phyloP scores from a whole-genome alignment of 2,329 filamentous ascomycete genomes.

The Fusarium citri region DNA sequence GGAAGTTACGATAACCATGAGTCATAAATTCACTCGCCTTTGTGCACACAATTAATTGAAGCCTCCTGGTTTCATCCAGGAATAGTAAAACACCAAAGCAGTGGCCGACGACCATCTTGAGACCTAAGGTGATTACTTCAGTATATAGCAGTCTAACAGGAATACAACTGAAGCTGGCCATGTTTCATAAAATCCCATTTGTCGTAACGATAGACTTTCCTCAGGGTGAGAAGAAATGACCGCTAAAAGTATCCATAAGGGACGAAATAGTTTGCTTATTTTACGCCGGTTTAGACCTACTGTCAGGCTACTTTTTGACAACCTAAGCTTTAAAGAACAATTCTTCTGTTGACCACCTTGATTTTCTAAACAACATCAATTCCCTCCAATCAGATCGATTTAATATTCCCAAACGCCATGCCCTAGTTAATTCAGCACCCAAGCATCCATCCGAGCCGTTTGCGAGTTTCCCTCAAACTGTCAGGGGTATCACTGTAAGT shows the following conservation, averaged over 20 bases:
- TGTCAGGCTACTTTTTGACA: no score
- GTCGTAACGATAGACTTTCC: background rate
- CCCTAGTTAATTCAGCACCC: constrained; percentile 25
- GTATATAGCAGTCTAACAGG: no score
- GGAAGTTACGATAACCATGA: background rate
- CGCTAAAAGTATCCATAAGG: no score
- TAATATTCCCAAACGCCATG: constrained; percentile 29
- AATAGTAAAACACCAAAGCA: no score
- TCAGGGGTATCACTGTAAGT: constrained; percentile 27
- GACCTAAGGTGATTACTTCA: no score
- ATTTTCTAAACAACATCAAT: background rate
- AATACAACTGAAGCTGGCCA: background rate
- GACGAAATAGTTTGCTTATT: no score
- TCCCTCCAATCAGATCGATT: constrained; percentile 1
- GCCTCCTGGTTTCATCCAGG: background rate
- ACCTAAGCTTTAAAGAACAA: no score
- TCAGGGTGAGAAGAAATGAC: no score
- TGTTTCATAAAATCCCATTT: background rate
- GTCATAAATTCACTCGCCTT: background rate
- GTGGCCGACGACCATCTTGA: no score
- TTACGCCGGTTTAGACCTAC: no score
- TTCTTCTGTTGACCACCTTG: no score
- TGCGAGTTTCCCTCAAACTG: background rate
- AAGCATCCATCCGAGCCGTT: background rate
- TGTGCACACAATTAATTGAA: background rate